Conservation (phyloP, 768 basidiomycete species). For the Brasilioporus rufonigricans region DNA sequence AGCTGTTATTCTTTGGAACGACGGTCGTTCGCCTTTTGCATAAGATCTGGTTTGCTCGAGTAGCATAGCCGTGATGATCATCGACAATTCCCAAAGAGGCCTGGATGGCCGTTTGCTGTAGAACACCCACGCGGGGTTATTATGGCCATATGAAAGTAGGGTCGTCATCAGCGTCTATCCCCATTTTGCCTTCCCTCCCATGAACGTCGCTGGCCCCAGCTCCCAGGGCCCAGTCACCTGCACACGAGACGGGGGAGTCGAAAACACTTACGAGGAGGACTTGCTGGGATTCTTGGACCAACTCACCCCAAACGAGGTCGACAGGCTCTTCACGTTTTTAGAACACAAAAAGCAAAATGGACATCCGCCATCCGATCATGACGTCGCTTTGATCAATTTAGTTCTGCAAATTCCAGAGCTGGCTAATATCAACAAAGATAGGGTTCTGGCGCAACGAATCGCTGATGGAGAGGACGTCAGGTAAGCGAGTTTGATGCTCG, state of each 20-base stretch:
- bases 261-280: slow-evolving; percentile 26
- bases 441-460: slow-evolving; percentile 19
- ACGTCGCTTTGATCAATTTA: slow-evolving; percentile 25
- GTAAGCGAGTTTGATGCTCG: background rate
- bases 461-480: background rate
- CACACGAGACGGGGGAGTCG: slow-evolving; percentile 2
- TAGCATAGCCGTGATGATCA: too few species aligned
- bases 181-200: slow-evolving; percentile 4
- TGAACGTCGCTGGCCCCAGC: slow-evolving; percentile 24
- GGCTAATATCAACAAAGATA: slow-evolving; percentile 20
- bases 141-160: background rate
- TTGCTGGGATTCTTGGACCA: slow-evolving; percentile 19
- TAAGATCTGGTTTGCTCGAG: background rate
- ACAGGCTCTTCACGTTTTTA: slow-evolving; percentile 12
- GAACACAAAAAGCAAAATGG: background rate
- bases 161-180: background rate
- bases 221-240: slow-evolving; percentile 6
- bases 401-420: slow-evolving; percentile 23
- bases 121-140: background rate
- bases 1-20: background rate
- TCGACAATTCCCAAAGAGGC: too few species aligned
- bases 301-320: slow-evolving; percentile 19
- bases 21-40: background rate
- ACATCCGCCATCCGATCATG: slow-evolving; percentile 17
- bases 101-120: background rate